Percentiles rank a stretch among this genome's conserved stretches.
Evolutionary conservation across 2,329 filamentous ascomycete genomes (phyloP).

Genomic region (Apiospora sp.): DNA sequence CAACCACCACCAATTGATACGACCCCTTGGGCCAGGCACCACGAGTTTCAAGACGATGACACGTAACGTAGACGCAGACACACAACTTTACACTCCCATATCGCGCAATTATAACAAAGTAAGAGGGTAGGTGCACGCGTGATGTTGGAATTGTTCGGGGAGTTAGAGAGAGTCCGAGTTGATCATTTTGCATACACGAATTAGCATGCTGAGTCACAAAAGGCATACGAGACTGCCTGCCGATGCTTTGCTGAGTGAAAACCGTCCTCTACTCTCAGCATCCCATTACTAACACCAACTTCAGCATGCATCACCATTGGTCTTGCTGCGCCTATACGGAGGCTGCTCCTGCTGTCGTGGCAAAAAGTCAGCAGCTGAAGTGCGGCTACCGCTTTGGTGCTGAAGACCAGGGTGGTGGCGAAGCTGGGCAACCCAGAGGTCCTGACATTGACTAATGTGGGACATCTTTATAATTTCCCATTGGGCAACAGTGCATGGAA

Average conservation of each 20-base stretch:
- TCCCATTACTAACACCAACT: neutral
- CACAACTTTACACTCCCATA: neutral
- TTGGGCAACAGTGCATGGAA: constrained; percentile 3
- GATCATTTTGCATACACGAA: neutral
- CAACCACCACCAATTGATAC: neutral
- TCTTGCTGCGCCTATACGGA: neutral
- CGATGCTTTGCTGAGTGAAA: neutral
- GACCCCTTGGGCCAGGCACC: neutral
- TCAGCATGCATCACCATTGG: neutral
- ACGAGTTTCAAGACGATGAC: neutral
- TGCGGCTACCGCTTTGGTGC: neutral
- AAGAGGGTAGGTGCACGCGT: neutral
- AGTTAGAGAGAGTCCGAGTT: neutral
- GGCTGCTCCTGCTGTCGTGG: constrained; percentile 3
- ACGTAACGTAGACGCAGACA: neutral
- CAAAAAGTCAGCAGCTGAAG: neutral
- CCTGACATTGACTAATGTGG: constrained; percentile 16
- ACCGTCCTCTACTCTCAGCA: neutral
- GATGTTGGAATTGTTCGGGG: neutral
- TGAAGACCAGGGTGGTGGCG: neutral
- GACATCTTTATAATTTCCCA: constrained; percentile 10
- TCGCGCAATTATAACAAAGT: neutral
- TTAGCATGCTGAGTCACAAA: neutral
- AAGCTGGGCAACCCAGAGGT: constrained; percentile 2
- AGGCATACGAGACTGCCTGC: neutral